Evolutionary conservation across 805 yeast species (phyloP), one percentile per base, ranked within the genome.

Genomic region (Candida tallmaniae): DNA sequence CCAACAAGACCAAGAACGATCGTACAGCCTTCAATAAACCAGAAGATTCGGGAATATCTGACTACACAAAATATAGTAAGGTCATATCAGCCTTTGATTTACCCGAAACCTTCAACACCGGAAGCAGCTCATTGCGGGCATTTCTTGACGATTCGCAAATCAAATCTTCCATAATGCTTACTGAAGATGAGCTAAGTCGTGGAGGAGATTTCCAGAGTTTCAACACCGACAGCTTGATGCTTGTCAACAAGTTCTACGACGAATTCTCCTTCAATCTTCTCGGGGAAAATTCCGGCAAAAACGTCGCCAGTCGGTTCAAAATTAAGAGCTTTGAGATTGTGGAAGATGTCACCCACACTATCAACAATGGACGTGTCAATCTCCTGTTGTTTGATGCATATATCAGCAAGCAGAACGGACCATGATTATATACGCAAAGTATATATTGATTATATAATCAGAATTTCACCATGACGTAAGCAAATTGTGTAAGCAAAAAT

Each of bases 311-410:
- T 19, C 30, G 48, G 19, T 62, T 62, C 40, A 46, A 51, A 19
- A 44, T 65, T 24, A 54, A 56, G 24, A 65, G 70, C 34, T 60
- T 52, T 40, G 62, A 61, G 36, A 50, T 66, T 3, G 47, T 66
- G 25, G 70, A 65, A 40, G 62, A 60, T 35, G 52, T 65, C 3
- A 45, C 56, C 24, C 9, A 32, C 1, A 39, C 37, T 1, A 31
- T 62, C 23, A 62, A 62, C 37, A 59, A 54, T 24, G 62, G 59
- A 9, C 54, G 63, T 32, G 48, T 62, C 18, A 58, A 59, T 41
- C 47, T 67, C 11, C 67, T 60, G 45, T 45, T 63, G 21, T 62
- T 67, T 31, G 70, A 64, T 35, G 68, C 70, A 0, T 66, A 57
- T 42, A 55, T 61, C 14, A 65, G 67, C 2, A 56, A 51, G 35